Evolutionary conservation across 2,329 filamentous ascomycete genomes (phyloP).

Genomic region (Ophiostoma ips): DNA sequence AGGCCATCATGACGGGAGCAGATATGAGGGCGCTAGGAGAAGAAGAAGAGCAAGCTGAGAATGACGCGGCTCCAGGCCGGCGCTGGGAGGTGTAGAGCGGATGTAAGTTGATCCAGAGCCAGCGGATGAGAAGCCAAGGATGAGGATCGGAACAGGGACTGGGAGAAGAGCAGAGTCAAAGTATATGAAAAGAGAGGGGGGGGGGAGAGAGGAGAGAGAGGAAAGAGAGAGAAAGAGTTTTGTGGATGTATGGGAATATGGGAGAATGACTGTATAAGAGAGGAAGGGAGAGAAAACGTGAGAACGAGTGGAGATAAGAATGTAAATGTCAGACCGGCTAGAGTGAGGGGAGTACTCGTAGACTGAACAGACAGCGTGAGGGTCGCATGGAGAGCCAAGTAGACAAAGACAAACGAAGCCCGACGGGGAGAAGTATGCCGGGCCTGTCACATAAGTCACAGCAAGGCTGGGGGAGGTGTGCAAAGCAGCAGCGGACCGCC

Average conservation of each 20-base stretch:
- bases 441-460: constrained; percentile 11
- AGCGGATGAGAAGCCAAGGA: background rate
- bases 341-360: background rate
- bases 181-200: too few relatives aligned
- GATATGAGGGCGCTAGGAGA: background rate
- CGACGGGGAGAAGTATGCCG: too few relatives aligned
- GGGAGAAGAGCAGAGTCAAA: too few relatives aligned
- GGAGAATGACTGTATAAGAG: too few relatives aligned
- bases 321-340: background rate
- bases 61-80: too few relatives aligned
- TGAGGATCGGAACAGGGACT: too few relatives aligned
- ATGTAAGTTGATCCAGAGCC: too few relatives aligned
- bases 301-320: background rate
- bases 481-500: background rate
- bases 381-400: background rate
- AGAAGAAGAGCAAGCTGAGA: too few relatives aligned
- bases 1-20: constrained; percentile 19
- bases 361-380: too few relatives aligned
- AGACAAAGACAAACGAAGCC: background rate
- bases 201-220: too few relatives aligned
- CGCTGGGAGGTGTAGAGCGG: too few relatives aligned
- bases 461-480: background rate
- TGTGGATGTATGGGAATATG: too few relatives aligned
- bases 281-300: background rate
- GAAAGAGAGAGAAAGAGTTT: background rate